A percentile compares a stretch with the other conserved stretches of the same genome.
These are phyloP conservation scores for Aphanomyces euteiches DNA, from an alignment of 352 stramenopile genomes.

Conservation along the genomic window DNA sequence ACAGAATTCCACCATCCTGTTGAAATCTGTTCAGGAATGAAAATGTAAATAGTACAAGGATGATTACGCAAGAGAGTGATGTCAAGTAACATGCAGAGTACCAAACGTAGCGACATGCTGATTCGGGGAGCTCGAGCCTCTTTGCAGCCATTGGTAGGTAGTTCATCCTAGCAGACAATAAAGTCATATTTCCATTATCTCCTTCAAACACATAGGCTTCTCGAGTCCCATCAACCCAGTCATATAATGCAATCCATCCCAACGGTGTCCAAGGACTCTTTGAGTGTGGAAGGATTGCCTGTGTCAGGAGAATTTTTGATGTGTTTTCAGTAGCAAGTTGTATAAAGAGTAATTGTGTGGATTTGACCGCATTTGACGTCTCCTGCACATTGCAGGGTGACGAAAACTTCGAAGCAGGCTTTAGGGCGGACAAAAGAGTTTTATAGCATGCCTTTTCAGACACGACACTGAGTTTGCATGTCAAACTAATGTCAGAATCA, in stretches of 20 bases:
- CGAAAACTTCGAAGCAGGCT: background rate
- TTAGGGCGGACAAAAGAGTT: background rate
- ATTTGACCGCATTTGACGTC: background rate
- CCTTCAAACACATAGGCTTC: background rate
- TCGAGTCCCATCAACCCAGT: background rate
- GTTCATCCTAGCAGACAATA: background rate
- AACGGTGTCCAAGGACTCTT: background rate
- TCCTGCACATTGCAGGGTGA: background rate
- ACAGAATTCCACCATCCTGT: background rate
- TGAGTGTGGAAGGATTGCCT: background rate
- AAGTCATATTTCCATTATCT: background rate
- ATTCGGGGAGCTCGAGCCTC: background rate
- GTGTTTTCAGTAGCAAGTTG: constrained; percentile 9
- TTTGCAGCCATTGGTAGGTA: background rate
- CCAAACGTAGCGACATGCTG: background rate
- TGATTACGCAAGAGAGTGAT: background rate
- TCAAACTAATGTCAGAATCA: background rate
- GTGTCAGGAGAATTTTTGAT: background rate
- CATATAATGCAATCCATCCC: background rate
- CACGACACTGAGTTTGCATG: background rate
- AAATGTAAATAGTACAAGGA: background rate
- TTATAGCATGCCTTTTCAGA: background rate
- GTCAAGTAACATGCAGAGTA: background rate
- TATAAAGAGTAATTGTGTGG: background rate
- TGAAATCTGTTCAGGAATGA: background rate